A percentile compares a stretch with the other conserved stretches of the same genome.
These are phyloP conservation scores for Termitomyces sp. DNA, from an alignment of 768 basidiomycete species.

Conservation along the genomic window DNA sequence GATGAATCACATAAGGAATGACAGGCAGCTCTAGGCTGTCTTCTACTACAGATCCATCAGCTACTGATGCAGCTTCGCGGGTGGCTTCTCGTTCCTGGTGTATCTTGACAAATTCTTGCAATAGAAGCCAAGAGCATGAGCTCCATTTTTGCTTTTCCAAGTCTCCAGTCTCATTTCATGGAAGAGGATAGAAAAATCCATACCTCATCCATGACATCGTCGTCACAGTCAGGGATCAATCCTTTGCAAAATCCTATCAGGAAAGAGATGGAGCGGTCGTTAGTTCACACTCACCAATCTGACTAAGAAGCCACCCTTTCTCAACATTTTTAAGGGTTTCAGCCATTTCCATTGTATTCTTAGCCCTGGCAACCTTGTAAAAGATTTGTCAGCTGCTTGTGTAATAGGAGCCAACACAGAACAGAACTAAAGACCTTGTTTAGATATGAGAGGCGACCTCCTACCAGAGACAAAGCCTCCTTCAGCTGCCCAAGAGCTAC, in stretches of 20 bases:
- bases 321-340: slow-evolving; percentile 61
- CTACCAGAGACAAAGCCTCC: slow-evolving; percentile 56
- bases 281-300: slow-evolving; percentile 45
- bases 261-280: background rate
- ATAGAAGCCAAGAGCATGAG: slow-evolving; percentile 75
- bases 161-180: background rate
- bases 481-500: slow-evolving; percentile 28
- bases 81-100: slow-evolving; percentile 44
- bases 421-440: slow-evolving; percentile 35
- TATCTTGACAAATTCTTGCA: slow-evolving; percentile 66
- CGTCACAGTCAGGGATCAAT: slow-evolving; percentile 77
- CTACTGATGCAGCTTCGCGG: slow-evolving; percentile 32
- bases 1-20: slow-evolving; percentile 50
- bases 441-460: slow-evolving; percentile 78
- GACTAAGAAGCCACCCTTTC: slow-evolving; percentile 74
- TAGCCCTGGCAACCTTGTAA: slow-evolving; percentile 45
- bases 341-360: slow-evolving; percentile 60
- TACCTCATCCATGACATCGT: slow-evolving; percentile 89
- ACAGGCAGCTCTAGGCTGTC: slow-evolving; percentile 51
- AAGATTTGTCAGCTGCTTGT: background rate
- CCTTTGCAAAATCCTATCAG: slow-evolving; percentile 21
- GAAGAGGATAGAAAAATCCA: slow-evolving; percentile 12
- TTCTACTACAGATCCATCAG: slow-evolving; percentile 24
- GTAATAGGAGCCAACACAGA: background rate
- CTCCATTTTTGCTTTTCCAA: slow-evolving; percentile 67